These are phyloP conservation scores for Lentithecium fluviatile DNA, from an alignment of 495 filamentous ascomycete genomes.

Conservation along the genomic window DNA sequence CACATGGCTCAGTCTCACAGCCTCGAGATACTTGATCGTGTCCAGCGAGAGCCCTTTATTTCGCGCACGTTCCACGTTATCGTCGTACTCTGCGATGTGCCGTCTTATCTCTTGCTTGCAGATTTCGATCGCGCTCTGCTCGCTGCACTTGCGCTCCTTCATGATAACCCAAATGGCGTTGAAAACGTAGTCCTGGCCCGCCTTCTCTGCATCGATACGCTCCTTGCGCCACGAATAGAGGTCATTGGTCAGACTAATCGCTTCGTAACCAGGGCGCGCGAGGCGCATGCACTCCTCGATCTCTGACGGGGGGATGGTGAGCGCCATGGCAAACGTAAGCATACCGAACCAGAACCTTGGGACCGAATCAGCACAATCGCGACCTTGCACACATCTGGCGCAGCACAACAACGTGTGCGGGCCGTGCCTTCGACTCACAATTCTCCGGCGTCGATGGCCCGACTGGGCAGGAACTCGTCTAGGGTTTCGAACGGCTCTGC, in stretches of 20 bases:
- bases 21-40: slow-evolving; percentile 39
- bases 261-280: slow-evolving; percentile 33
- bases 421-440: slow-evolving; percentile 13
- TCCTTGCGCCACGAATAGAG: slow-evolving; percentile 23
- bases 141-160: slow-evolving; percentile 33
- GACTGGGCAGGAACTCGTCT: slow-evolving; percentile 29
- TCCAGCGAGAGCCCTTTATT: not conserved
- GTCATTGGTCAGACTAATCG: slow-evolving; percentile 39
- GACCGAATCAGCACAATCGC: not conserved
- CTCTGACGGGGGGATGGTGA: slow-evolving; percentile 36
- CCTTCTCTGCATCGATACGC: not conserved
- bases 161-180: slow-evolving; percentile 47
- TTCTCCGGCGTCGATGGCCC: slow-evolving; percentile 19
- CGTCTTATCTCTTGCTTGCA: slow-evolving; percentile 4
- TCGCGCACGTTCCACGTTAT: slow-evolving; percentile 26
- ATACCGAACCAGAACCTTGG: slow-evolving; percentile 33
- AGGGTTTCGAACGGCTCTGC: slow-evolving; percentile 15
- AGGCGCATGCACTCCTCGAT: slow-evolving; percentile 31
- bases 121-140: slow-evolving; percentile 10
- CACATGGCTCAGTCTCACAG: slow-evolving; percentile 28
- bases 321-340: slow-evolving; percentile 38
- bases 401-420: slow-evolving; percentile 18
- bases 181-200: slow-evolving; percentile 39
- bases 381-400: no score
- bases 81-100: slow-evolving; percentile 2